Conservation (phyloP, 2,329 filamentous ascomycete genomes). For the Lecanoromycetidae sp. region DNA sequence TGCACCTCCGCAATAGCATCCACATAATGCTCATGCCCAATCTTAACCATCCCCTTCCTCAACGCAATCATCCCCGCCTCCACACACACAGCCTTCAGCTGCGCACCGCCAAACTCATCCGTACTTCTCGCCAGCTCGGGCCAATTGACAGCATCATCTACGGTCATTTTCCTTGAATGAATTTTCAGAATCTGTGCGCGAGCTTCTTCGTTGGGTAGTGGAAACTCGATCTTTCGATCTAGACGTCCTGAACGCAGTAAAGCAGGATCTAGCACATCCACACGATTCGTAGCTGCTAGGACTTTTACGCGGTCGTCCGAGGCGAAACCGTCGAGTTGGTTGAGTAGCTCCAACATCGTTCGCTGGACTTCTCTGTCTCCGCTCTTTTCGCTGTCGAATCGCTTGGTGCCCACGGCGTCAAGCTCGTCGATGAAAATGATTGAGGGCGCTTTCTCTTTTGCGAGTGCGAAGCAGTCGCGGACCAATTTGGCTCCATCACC, state of each 20-base stretch:
- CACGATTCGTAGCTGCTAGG: conserved; percentile 82
- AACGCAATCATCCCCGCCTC: conserved; percentile 99
- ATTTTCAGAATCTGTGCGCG: conserved; percentile 95
- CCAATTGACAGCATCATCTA: conserved; percentile 91
- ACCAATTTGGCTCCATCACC: conserved; percentile 97
- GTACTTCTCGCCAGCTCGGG: conserved; percentile 88
- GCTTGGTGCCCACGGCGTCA: conserved; percentile 96
- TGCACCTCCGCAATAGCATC: conserved; percentile 96
- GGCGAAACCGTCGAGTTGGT: conserved; percentile 95
- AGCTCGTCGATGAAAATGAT: conserved; percentile 99
- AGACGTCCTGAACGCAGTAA: conserved; percentile 83
- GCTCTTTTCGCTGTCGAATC: conserved; percentile 96
- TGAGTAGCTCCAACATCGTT: conserved; percentile 96
- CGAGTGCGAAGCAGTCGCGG: conserved; percentile 90
- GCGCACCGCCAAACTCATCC: conserved; percentile 94
- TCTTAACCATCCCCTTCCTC: conserved; percentile 87
- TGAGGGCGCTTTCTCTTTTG: conserved; percentile 95
- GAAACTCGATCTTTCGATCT: conserved; percentile 97
- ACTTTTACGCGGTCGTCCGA: conserved; percentile 97
- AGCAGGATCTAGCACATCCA: conserved; percentile 86
- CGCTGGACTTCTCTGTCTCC: conserved; percentile 96
- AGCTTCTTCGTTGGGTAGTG: conserved; percentile 92
- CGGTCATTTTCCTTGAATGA: conserved; percentile 96
- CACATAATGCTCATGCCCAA: conserved; percentile 96
- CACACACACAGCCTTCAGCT: conserved; percentile 96